Evolutionary conservation across 2,329 filamentous ascomycete species (phyloP), one percentile per base, ranked within the genome.

Genomic region (Colletotrichum eremochloae): DNA sequence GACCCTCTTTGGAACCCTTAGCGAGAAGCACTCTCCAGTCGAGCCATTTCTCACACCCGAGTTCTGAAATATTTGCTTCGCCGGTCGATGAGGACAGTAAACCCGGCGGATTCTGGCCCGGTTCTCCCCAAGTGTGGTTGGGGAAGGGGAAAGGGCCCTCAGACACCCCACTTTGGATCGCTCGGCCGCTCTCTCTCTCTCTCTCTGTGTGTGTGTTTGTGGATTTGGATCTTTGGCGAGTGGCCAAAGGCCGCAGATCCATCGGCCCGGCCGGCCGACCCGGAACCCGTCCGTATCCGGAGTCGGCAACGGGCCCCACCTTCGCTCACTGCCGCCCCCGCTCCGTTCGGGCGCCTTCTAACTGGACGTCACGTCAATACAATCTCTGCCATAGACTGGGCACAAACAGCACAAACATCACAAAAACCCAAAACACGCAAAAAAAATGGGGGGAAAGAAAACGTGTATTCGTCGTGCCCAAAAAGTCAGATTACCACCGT

Each of bases 401-500:
- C 2, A 14, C 24, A 33, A 15, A 7, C 29, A 31, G 31, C 50
- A 33, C 50, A 18, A 11, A 24, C 24, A 24, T 24, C 24, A 24
- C 24, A 24, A 24, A 50, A 9, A 14, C 29, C 24, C 29, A 31
- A 20, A 5, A 8, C 50, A 9, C 3, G 50, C 29, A 29, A 29
- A 29, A 29, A 12, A 48, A n/a, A 11, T 1, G 24, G 24, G 24
- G 24, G 24, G 24, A 52, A 52, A 29, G 29, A 18, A 53, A 33
- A 53, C 50, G 14, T 53, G 15, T 18, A 31, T 52, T 52, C 48
- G 50, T 53, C 14, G 29, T 33, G 50, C 14, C 50, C 14, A 9
- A 31, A 20, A 57, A 36, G 11, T 57, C 53, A 57, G 12, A 57
- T 57, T 57, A 40, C 33, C 53, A 15, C 53, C 53, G 12, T 38